Percentiles rank a stretch among this genome's conserved stretches.
Conservation (phyloP, 2,329 filamentous ascomycete genomes). For the Microcera coccophila region DNA sequence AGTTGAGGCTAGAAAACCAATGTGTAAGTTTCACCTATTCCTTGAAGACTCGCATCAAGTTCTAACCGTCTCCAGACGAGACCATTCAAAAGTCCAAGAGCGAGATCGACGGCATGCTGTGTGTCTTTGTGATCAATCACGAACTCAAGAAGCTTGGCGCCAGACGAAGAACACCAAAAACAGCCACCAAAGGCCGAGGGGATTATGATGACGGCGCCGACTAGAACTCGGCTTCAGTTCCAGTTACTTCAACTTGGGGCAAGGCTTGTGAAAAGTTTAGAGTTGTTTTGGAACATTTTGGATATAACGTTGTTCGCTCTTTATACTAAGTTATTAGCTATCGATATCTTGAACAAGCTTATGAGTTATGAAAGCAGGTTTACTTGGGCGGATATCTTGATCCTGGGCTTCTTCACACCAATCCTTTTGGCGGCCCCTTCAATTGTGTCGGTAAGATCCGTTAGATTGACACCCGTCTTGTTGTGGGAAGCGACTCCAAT, state of each 20-base stretch:
- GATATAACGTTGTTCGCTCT: constrained; percentile 16
- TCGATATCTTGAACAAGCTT: constrained; percentile 13
- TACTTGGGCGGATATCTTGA: constrained; percentile 33
- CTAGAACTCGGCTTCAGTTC: constrained; percentile 10
- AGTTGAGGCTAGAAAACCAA: constrained; percentile 31
- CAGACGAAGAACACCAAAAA: constrained; percentile 28
- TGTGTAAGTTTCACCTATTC: constrained; percentile 30
- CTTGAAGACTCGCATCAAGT: not conserved
- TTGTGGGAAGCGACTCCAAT: constrained; percentile 32
- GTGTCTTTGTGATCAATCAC: constrained; percentile 36
- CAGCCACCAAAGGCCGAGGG: constrained; percentile 24
- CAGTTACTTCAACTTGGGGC: constrained; percentile 10
- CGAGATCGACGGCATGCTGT: constrained; percentile 33
- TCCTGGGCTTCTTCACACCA: constrained; percentile 28
- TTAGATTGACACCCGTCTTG: constrained; percentile 29
- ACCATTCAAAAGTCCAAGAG: constrained; percentile 30
- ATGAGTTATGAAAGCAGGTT: constrained; percentile 22
- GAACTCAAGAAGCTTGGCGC: constrained; percentile 40
- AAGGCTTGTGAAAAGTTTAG: constrained; percentile 7
- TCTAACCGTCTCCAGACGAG: constrained; percentile 29
- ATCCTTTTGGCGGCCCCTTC: constrained; percentile 34
- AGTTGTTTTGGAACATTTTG: constrained; percentile 6
- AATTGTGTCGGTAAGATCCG: constrained; percentile 33
- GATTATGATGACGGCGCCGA: constrained; percentile 27
- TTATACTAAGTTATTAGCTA: constrained; percentile 8